Evolutionary conservation across 805 yeast genomes (phyloP).

Genomic region (Starmerella potacharoeniae): DNA sequence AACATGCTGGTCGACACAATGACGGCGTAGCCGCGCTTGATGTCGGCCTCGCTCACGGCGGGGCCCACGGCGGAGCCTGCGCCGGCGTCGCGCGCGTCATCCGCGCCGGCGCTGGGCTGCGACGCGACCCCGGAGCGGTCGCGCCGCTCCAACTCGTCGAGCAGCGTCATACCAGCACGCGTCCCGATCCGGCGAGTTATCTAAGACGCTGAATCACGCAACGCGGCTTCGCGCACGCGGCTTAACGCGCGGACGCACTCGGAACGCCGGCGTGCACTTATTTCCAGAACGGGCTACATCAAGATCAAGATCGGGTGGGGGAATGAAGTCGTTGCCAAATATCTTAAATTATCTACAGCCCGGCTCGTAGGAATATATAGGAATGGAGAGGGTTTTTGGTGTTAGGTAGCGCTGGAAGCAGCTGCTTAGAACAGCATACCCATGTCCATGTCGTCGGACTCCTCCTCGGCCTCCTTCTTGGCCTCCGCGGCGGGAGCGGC

Average conservation of each 20-base stretch:
- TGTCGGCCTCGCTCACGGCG: neutral
- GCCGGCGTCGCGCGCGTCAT: neutral
- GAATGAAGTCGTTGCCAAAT: neutral
- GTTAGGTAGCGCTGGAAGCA: neutral
- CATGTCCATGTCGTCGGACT: constrained; percentile 64
- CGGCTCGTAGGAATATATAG: constrained; percentile 7
- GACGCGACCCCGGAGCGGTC: neutral
- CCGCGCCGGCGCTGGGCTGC: neutral
- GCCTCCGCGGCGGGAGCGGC: constrained; percentile 45
- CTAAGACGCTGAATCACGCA: neutral
- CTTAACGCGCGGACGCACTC: neutral
- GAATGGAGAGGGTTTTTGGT: neutral
- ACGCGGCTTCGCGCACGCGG: neutral
- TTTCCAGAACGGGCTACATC: no score
- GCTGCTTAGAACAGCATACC: constrained; percentile 72
- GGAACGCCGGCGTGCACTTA: no score
- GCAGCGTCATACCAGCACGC: constrained; percentile 6
- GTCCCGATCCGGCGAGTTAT: neutral
- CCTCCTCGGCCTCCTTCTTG: constrained; percentile 41
- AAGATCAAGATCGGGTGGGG: neutral
- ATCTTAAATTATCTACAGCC: constrained; percentile 9
- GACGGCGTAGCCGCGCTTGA: constrained; percentile 15
- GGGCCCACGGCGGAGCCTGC: neutral
- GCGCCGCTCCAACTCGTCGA: constrained; percentile 15
- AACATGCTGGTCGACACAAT: constrained; percentile 18